Base-by-base conservation (phyloP, 2,329 filamentous ascomycete species). In the Pseudogymnoascus sp. region DNA sequence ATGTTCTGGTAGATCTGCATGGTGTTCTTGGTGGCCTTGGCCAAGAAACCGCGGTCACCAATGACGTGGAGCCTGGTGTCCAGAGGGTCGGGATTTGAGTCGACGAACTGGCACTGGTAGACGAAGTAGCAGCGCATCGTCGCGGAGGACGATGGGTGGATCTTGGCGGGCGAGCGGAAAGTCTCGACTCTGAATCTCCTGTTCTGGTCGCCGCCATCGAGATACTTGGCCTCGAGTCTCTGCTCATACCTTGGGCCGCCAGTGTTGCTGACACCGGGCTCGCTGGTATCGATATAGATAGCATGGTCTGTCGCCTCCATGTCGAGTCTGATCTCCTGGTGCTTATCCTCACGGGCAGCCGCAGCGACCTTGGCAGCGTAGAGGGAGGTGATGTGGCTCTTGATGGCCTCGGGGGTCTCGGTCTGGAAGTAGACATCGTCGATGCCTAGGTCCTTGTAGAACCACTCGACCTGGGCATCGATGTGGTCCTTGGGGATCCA, bases 381-480 rank as follows among this genome's bases (percentile, higher is more conserved):
- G 57, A 99, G 84, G 9, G 93, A 97, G 64, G 93, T 93, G 72
- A 99, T 92, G 73, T 97, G 91, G 74, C 88, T 95, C 67, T 91
- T 89, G 71, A 99, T 95, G 62, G 90, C 90, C 61, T 90, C 86
- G 16, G 89, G 88, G 4, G 82, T 84, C 78, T 97, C 92, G 66
- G 93, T 91, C 72, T 92, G 86, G 78, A 97, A 97, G 80, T 97
- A 97, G 76, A 96, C 93, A 80, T 97, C 94, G 71, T 99, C 94
- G 69, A 99, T 99, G 68, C 94, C 94, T 22, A 99, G 85, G 74
- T 95, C 89, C 73, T 94, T 90, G 79, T 99, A 99, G 80, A 99
- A 99, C 93, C 94, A 99, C 63, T 85, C 82, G 59, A 92, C 90
- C 76, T 99, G 92, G 25, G 86, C 82, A 65, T 95, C 89, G 65